A percentile compares a stretch with the other conserved stretches of the same genome.
These are phyloP conservation scores for Calonectria pseudoturangicola DNA, from an alignment of 2,329 filamentous ascomycete species.

Conservation along the genomic window DNA sequence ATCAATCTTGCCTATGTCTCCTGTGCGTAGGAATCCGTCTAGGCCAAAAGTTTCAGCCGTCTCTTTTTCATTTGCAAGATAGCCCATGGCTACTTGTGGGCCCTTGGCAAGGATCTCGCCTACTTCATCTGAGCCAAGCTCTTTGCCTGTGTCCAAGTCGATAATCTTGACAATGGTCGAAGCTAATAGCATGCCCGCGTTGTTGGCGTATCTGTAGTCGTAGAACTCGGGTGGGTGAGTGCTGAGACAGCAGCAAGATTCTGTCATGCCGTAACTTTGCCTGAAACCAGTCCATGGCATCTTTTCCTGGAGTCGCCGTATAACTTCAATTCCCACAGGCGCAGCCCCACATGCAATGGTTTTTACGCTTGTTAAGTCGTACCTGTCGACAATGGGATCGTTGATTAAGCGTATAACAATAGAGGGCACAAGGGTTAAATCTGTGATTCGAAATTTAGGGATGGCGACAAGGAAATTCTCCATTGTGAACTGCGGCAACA, in stretches of 20 bases:
- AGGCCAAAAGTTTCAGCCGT: constrained; percentile 83
- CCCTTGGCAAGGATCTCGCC: constrained; percentile 87
- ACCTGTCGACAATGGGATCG: constrained; percentile 45
- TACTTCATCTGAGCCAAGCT: constrained; percentile 76
- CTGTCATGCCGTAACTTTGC: constrained; percentile 88
- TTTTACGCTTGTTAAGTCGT: constrained; percentile 41
- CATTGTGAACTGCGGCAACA: constrained; percentile 52
- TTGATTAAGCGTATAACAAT: constrained; percentile 49
- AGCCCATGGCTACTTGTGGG: constrained; percentile 84
- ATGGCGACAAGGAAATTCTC: constrained; percentile 46
- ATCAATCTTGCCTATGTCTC: constrained; percentile 83
- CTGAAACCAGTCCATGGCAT: constrained; percentile 45
- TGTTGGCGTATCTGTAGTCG: constrained; percentile 54
- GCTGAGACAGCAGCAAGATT: constrained; percentile 85
- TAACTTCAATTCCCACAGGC: constrained; percentile 40
- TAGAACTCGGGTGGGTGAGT: constrained; percentile 82
- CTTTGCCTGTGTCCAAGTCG: constrained; percentile 72
- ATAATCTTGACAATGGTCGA: constrained; percentile 84
- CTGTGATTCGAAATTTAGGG: constrained; percentile 46
- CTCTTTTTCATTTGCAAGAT: constrained; percentile 86
- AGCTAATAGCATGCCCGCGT: constrained; percentile 57
- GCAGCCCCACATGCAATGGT: constrained; percentile 45
- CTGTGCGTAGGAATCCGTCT: constrained; percentile 83
- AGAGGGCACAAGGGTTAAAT: constrained; percentile 52
- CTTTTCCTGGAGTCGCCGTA: constrained; percentile 33